Evolutionary conservation across 1,284 basidiomycete species (phyloP).

Genomic region (Peniophora sp.): DNA sequence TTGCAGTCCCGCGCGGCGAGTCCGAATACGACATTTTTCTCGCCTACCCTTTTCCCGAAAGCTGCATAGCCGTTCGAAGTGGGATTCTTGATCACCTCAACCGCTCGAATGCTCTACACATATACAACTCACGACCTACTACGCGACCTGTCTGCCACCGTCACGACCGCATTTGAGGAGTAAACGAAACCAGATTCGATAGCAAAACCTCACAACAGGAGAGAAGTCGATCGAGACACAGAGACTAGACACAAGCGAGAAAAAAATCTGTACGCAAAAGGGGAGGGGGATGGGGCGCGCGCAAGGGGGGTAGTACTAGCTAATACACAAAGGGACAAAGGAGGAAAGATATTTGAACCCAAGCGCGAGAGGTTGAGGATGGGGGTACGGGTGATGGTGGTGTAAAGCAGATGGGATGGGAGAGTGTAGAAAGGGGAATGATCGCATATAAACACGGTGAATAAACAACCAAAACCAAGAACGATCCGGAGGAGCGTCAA

Average conservation of each 20-base stretch:
- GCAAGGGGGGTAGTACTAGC: neutral
- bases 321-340: slow-evolving; percentile 1
- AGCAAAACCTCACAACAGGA: neutral
- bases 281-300: neutral
- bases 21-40: too few relatives aligned
- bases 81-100: too few relatives aligned
- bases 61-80: too few relatives aligned
- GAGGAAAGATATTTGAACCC: neutral
- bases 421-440: slow-evolving; percentile 18
- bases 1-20: too few relatives aligned
- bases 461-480: slow-evolving; percentile 8
- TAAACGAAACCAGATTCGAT: neutral
- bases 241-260: too few relatives aligned
- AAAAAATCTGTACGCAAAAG: neutral
- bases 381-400: too few relatives aligned
- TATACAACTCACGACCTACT: too few relatives aligned
- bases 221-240: neutral
- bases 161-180: too few relatives aligned
- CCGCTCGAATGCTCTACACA: too few relatives aligned
- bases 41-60: too few relatives aligned
- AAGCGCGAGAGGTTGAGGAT: too few relatives aligned
- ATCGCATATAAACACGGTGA: slow-evolving; percentile 13
- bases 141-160: too few relatives aligned
- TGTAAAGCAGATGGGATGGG: neutral
- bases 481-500: slow-evolving; percentile 4